phyloP scores from a whole-genome alignment of 164 flowering plant species.

The Kingdonia uniflora region DNA sequence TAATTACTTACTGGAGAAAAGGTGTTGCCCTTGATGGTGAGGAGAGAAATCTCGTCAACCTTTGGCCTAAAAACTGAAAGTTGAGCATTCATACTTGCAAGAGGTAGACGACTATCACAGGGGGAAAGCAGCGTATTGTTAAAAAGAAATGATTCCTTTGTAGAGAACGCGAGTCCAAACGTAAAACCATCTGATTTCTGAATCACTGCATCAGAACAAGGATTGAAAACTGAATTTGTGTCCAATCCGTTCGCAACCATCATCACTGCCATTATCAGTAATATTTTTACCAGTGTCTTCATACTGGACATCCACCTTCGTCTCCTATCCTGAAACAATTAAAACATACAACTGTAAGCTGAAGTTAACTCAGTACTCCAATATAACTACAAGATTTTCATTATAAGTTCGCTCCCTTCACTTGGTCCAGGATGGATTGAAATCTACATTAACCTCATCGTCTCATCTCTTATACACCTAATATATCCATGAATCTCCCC shows the following conservation, averaged over 20 bases:
- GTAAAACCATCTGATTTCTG: slow-evolving; percentile 24
- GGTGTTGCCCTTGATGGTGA: slow-evolving; percentile 35
- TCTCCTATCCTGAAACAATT: background rate
- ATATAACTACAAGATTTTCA: too few species aligned
- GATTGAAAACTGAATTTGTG: slow-evolving; percentile 32
- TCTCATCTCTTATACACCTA: too few species aligned
- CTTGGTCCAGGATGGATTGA: too few species aligned
- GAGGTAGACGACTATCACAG: slow-evolving; percentile 65
- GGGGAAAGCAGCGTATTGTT: slow-evolving; percentile 46
- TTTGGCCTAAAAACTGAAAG: slow-evolving; percentile 62
- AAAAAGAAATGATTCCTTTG: slow-evolving; percentile 11
- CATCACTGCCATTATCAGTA: background rate
- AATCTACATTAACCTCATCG: too few species aligned
- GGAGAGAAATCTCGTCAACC: slow-evolving; percentile 60
- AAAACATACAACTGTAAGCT: background rate
- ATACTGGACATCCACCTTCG: slow-evolving; percentile 1
- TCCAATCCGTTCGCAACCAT: slow-evolving; percentile 14
- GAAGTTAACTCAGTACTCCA: background rate
- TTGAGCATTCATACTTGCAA: slow-evolving; percentile 36
- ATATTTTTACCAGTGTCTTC: background rate
- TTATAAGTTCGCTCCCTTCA: too few species aligned
- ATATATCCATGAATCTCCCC: too few species aligned
- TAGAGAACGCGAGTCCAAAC: slow-evolving; percentile 29
- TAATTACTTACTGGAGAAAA: slow-evolving; percentile 34
- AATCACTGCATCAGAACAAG: slow-evolving; percentile 47